Evolutionary conservation across 202 grass and related monocot species (phyloP), one percentile per base, ranked within the genome.

Genomic region (Brachypodium distachyon): DNA sequence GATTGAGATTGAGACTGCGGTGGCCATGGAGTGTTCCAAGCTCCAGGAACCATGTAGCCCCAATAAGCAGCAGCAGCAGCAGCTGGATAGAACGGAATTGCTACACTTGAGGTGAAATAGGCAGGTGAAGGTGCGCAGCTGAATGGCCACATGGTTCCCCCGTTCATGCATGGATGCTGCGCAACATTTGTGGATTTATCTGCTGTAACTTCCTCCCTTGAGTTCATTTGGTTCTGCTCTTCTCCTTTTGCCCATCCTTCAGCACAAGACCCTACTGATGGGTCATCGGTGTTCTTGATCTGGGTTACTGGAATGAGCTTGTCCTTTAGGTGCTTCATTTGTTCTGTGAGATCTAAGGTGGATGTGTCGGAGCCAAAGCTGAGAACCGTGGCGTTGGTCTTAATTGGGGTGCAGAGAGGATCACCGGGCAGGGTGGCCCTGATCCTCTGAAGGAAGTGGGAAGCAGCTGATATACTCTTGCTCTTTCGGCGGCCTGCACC

Each of bases 401-500:
- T 93, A 29, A 69, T 49, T 11, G 88, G 60, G 28, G 73, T 42
- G 60, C 44, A 89, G 44, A 90, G 75, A 8, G 86, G 83, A 70
- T 84, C 79, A 4, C 84, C 58, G 2, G 88, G 78, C 54, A 83
- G 63, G 50, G 79, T 73, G 5, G 88, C 73, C 13, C 86, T 68
- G 69, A 90, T 83, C 76, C 74, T 86, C 81, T 78, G 81, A 41
- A 88, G 89, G 27, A 93, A 93, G 55, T 97, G 86, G 50, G 85
- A 89, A 29, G 86, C 58, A 7, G 77, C 41, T 0, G 88, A 78
- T 12, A 76, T 56, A 12, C 77, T 92, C 88, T 97, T 97, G 79
- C 86, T 92, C 86, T 94, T 97, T 76, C 94, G 88, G 22, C 94
- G 81, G 12, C 94, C 94, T 43, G 94, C 91, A 21, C 94, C 94